Conservation (phyloP, 768 basidiomycete genomes). For the Suillus bovinus region DNA sequence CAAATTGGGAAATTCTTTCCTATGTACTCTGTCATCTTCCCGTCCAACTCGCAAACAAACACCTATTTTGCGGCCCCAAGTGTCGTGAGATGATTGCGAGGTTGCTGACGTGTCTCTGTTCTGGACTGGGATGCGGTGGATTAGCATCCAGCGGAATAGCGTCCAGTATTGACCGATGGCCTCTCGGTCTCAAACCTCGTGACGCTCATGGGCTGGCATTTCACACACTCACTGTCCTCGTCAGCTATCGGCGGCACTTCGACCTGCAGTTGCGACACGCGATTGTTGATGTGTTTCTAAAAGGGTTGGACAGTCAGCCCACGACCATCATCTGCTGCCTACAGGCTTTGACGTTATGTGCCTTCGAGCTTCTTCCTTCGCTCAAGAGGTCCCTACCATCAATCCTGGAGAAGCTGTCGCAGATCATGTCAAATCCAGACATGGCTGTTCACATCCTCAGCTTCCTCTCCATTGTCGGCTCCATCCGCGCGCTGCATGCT, state of each 20-base stretch:
- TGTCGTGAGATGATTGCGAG: constrained; percentile 61
- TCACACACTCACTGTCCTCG: constrained; percentile 82
- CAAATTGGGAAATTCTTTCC: constrained; percentile 91
- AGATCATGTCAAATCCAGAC: constrained; percentile 91
- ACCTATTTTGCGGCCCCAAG: constrained; percentile 91
- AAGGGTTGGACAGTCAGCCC: constrained; percentile 67
- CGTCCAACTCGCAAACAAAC: constrained; percentile 90
- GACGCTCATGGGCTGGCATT: constrained; percentile 90
- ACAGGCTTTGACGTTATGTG: constrained; percentile 83
- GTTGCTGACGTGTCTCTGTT: constrained; percentile 68
- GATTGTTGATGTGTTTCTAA: constrained; percentile 72
- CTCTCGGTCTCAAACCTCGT: constrained; percentile 60
- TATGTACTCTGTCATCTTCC: constrained; percentile 92
- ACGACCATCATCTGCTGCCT: constrained; percentile 87
- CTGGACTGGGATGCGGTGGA: constrained; percentile 57
- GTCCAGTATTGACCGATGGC: constrained; percentile 57
- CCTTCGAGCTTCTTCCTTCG: constrained; percentile 83
- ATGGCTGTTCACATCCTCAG: constrained; percentile 97
- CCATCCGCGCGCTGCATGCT: constrained; percentile 73
- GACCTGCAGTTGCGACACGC: constrained; percentile 63
- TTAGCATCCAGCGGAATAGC: constrained; percentile 64
- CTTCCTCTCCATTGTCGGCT: constrained; percentile 85
- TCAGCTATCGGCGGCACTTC: constrained; percentile 84
- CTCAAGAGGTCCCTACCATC: constrained; percentile 77
- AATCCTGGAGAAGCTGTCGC: constrained; percentile 84